Percentiles rank a stretch among this genome's conserved stretches.
Conservation (phyloP, 306 rosid genomes). For the Prunus mume region DNA sequence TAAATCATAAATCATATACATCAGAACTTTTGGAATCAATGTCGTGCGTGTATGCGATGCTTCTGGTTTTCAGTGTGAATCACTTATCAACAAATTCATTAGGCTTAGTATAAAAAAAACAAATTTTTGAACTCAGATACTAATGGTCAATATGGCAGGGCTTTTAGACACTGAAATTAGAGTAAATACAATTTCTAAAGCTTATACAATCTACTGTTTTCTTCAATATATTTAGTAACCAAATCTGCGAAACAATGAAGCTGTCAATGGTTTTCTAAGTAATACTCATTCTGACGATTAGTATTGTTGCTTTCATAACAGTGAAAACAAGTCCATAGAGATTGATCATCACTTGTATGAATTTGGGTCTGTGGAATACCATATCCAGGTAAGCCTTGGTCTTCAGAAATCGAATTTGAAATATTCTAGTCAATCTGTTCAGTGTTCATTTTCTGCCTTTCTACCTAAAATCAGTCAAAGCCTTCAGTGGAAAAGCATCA, state of each 20-base stretch:
- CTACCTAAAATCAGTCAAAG: background rate
- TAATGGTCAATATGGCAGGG: background rate
- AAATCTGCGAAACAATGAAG: background rate
- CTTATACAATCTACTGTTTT: background rate
- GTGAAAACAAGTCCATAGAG: conserved; percentile 64
- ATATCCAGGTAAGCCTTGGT: conserved; percentile 51
- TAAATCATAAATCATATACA: background rate
- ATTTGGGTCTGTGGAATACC: conserved; percentile 77
- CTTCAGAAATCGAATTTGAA: background rate
- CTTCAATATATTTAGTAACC: background rate
- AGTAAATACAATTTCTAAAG: background rate
- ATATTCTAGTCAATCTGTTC: background rate
- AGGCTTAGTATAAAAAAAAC: background rate
- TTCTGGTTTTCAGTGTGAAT: background rate
- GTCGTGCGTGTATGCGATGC: background rate
- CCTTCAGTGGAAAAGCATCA: background rate
- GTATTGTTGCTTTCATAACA: conserved; percentile 36
- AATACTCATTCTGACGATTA: conserved; percentile 2
- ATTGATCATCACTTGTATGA: conserved; percentile 77
- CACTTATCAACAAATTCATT: background rate
- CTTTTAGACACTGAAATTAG: background rate
- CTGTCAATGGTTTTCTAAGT: background rate
- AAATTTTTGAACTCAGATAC: background rate
- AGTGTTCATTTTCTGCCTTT: background rate
- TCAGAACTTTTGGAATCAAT: background rate